Evolutionary conservation across 768 basidiomycete genomes (phyloP).

Genomic region (Goffeauzyma gilvescens): DNA sequence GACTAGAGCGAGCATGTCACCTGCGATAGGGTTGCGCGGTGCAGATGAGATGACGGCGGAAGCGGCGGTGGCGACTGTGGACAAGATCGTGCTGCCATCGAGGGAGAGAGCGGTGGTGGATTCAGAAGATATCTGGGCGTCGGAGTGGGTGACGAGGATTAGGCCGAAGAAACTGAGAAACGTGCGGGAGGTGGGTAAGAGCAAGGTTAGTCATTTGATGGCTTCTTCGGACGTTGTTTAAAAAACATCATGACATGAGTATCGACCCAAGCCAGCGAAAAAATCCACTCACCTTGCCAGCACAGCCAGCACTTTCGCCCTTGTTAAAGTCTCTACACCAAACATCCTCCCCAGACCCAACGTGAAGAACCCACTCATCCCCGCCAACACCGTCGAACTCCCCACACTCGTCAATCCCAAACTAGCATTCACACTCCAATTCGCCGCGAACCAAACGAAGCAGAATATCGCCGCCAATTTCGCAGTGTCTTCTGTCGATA

Average conservation of each 20-base stretch:
- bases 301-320: slow-evolving; percentile 58
- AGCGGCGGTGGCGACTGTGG: slow-evolving; percentile 6
- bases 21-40: slow-evolving; percentile 40
- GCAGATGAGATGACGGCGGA: slow-evolving; percentile 1
- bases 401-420: slow-evolving; percentile 82
- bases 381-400: slow-evolving; percentile 71
- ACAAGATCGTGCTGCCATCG: neutral
- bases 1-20: slow-evolving; percentile 67
- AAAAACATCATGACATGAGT: no score
- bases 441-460: slow-evolving; percentile 76
- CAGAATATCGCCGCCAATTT: slow-evolving; percentile 62
- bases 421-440: slow-evolving; percentile 72
- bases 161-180: slow-evolving; percentile 56
- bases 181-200: neutral
- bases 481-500: slow-evolving; percentile 54
- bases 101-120: slow-evolving; percentile 7
- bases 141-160: slow-evolving; percentile 69
- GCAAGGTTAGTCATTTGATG: neutral
- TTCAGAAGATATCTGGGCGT: slow-evolving; percentile 35
- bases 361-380: slow-evolving; percentile 89
- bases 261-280: no score
- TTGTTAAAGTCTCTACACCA: slow-evolving; percentile 55
- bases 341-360: slow-evolving; percentile 64
- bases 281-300: slow-evolving; percentile 46
- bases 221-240: neutral